Evolutionary conservation across 2,329 filamentous ascomycete species (phyloP).

Genomic region (Penicillium italicum): DNA sequence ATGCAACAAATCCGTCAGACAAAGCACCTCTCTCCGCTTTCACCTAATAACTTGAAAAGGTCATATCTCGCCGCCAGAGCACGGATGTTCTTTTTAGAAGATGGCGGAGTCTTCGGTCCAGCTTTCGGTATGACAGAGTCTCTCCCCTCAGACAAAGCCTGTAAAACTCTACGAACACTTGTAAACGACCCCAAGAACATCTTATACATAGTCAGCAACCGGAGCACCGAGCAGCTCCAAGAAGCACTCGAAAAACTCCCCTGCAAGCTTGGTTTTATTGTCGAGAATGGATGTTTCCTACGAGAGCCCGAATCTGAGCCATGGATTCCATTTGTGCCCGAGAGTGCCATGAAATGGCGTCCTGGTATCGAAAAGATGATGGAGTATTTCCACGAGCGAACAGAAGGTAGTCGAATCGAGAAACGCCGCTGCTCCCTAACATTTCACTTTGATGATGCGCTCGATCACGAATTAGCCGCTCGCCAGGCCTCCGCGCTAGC

Average conservation of each 20-base stretch:
- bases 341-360: slow-evolving; percentile 72
- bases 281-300: slow-evolving; percentile 89
- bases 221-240: slow-evolving; percentile 78
- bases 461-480: slow-evolving; percentile 69
- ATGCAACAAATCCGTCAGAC: slow-evolving; percentile 77
- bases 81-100: slow-evolving; percentile 83
- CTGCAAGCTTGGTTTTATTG: slow-evolving; percentile 71
- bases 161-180: slow-evolving; percentile 74
- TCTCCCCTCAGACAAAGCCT: slow-evolving; percentile 68
- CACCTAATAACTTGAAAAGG: slow-evolving; percentile 57
- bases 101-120: slow-evolving; percentile 79
- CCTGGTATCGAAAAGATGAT: slow-evolving; percentile 76
- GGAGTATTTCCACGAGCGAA: slow-evolving; percentile 82
- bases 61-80: slow-evolving; percentile 63
- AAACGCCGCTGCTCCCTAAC: slow-evolving; percentile 80
- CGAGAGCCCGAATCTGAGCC: slow-evolving; percentile 61
- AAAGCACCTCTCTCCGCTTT: slow-evolving; percentile 75
- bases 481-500: slow-evolving; percentile 86
- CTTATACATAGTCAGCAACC: slow-evolving; percentile 86
- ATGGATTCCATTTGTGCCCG: slow-evolving; percentile 72
- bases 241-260: slow-evolving; percentile 68
- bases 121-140: slow-evolving; percentile 57
- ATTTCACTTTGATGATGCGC: slow-evolving; percentile 78
- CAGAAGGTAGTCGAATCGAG: slow-evolving; percentile 79
- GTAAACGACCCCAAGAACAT: slow-evolving; percentile 72